phyloP scores from a whole-genome alignment of 345 rosid genomes.

The Gossypium mustelinum region DNA sequence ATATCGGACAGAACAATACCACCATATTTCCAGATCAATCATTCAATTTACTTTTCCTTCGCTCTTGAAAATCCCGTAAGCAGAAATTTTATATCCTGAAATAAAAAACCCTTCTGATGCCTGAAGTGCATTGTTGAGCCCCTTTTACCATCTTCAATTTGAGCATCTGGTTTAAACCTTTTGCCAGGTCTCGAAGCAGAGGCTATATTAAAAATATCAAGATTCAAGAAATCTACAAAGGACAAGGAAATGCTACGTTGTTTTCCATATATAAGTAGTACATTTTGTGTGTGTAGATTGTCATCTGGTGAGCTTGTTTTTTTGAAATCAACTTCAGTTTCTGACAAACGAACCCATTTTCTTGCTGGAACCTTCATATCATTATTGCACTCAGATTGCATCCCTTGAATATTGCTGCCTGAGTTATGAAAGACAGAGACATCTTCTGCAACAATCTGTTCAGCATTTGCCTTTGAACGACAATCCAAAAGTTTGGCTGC shows the following conservation, averaged over 20 bases:
- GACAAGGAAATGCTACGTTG: neutral
- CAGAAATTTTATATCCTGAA: constrained; percentile 46
- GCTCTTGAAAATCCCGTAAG: constrained; percentile 57
- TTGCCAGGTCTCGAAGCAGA: constrained; percentile 24
- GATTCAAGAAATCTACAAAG: neutral
- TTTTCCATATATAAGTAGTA: constrained; percentile 16
- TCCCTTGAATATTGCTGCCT: constrained; percentile 17
- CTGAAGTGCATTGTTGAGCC: constrained; percentile 16
- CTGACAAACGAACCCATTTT: constrained; percentile 42
- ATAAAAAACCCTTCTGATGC: constrained; percentile 28
- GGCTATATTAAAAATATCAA: constrained; percentile 9
- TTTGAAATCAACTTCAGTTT: constrained; percentile 26
- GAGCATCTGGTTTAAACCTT: constrained; percentile 25
- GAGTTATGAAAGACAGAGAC: constrained; percentile 10
- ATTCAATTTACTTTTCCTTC: constrained; percentile 48
- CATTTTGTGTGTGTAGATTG: constrained; percentile 20
- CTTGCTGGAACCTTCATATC: constrained; percentile 18
- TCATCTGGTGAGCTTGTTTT: constrained; percentile 18
- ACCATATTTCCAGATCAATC: constrained; percentile 44
- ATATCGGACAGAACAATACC: constrained; percentile 50
- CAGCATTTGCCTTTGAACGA: too few relatives aligned
- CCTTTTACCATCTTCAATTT: constrained; percentile 17
- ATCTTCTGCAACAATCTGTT: too few relatives aligned
- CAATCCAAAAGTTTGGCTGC: constrained; percentile 25
- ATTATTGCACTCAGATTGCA: constrained; percentile 16